Evolutionary conservation across 2,329 filamentous ascomycete genomes (phyloP), one percentile per base, ranked within the genome.

Genomic region (Aspergillus alliaceus): DNA sequence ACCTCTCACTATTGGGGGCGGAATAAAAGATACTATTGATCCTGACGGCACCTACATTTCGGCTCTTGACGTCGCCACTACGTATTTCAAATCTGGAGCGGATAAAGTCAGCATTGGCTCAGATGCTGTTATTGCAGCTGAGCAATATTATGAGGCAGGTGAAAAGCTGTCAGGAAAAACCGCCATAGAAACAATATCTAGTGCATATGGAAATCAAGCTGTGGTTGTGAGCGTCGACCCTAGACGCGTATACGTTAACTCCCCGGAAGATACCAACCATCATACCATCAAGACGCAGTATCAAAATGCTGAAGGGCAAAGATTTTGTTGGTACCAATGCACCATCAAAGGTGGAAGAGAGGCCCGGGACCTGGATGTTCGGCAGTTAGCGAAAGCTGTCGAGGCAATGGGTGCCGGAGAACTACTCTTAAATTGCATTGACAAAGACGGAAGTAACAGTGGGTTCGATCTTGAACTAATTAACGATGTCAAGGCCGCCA

Each of bases 31-130:
- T 76, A 95, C 92, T 0, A 84, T 92, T 55, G 95, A 99, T 76
- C 88, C 88, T 0, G 92, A 96, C 75, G 91, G 91, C 42, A 91
- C 87, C 48, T 86, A 86, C 59, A 87, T 96, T n/a, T 88, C 90
- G 2, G 95, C 95, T 0, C 85, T 98, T 14, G 90, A 97, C 66
- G 91, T 99, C 60, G 95, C 95, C 20, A 93, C 89, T 47, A 89
- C 98, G 84, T 99, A 99, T 82, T 99, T 99, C 85, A 90, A 93
- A 75, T 93, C 89, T 42, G 95, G 95, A 59, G 95, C 95, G 25
- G 95, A 99, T 80, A 99, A 99, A 78, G 93, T 99, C 55, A 96
- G 90, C 51, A 96, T 99, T 69, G 95, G 95, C 9, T 96, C 90
- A 7, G 95, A 99, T 74, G 95, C 95, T 55, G 96, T 99, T 25